Conservation (phyloP, 768 basidiomycete species). For the Suillus tomentosus region DNA sequence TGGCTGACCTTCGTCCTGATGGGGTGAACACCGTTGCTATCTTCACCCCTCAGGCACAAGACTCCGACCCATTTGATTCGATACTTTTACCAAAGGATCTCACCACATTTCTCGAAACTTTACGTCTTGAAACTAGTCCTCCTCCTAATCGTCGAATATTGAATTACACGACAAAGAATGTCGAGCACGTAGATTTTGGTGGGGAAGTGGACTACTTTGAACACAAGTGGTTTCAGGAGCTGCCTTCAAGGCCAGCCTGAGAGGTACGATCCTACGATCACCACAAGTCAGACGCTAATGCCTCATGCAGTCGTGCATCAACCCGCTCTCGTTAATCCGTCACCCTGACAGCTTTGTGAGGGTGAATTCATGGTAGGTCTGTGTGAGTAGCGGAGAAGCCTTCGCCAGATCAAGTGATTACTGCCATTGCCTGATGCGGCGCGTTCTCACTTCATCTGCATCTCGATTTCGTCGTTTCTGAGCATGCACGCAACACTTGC, state of each 20-base stretch:
- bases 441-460: too few species aligned
- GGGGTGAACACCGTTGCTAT: constrained; percentile 25
- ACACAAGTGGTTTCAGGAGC: constrained; percentile 74
- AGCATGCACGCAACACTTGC: neutral
- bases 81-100: constrained; percentile 32
- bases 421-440: too few species aligned
- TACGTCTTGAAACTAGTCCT: constrained; percentile 34
- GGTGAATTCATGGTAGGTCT: too few species aligned
- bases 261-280: constrained; percentile 30
- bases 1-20: constrained; percentile 3
- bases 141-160: constrained; percentile 37
- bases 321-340: too few species aligned
- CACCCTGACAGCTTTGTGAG: too few species aligned
- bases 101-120: constrained; percentile 32
- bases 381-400: too few species aligned
- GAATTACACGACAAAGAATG: constrained; percentile 60
- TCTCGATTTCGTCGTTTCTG: too few species aligned
- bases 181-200: constrained; percentile 74
- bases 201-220: constrained; percentile 71
- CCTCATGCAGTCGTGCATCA: constrained; percentile 31
- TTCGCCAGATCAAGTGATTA: too few species aligned
- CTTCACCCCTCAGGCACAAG: constrained; percentile 26
- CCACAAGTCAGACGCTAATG: constrained; percentile 10
- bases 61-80: constrained; percentile 25
- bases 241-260: constrained; percentile 49